Evolutionary conservation across 345 rosid genomes (phyloP), one percentile per base, ranked within the genome.

Genomic region (Eucalyptus erythrocorys): DNA sequence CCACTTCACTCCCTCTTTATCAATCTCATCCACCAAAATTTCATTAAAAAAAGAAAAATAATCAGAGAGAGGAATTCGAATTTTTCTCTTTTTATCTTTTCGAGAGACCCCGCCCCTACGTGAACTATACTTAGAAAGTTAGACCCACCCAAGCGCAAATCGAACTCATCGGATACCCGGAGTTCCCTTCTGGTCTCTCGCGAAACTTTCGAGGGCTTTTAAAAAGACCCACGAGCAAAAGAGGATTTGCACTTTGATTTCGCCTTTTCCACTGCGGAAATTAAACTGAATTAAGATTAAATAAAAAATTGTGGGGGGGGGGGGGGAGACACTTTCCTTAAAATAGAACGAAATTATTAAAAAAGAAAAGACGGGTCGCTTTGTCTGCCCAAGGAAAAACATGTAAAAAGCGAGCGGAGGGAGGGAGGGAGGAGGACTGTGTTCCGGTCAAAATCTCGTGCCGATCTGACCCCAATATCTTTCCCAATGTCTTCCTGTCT

Each of bases 401-500:
- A 84, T 22, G 55, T 59, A 49, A 76, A 85, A 61, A 26, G 27
- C 17, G 4, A 7, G 5, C 16, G 8, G 8, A 7, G 71, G 34
- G 8, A 8, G 19, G 34, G 19, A 7, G 71, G 19, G 14, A 12
- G 10, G 32, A 16, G 34, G 13, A 32, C 50, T 76, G 37, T 42
- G 85, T 76, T 47, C 11, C 87, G 93, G 95, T 93, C 94, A 86
- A 93, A 91, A 93, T 85, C 92, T 87, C 90, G 90, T 79, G 90
- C 90, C 57, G 55, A 79, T 88, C 87, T 91, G 86, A 92, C 89
- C 86, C 76, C 86, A 37, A 50, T 45, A 47, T 45, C 40, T 85
- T 48, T 89, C 55, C 87, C 87, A 80, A 86, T 53, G 85, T 89
- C 51, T 90, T 85, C 85, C 88, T 59, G 86, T 87, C 89, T 86